Evolutionary conservation across 495 filamentous ascomycete genomes (phyloP), one percentile per base, ranked within the genome.

Genomic region (Talaromyces nanjingensis): DNA sequence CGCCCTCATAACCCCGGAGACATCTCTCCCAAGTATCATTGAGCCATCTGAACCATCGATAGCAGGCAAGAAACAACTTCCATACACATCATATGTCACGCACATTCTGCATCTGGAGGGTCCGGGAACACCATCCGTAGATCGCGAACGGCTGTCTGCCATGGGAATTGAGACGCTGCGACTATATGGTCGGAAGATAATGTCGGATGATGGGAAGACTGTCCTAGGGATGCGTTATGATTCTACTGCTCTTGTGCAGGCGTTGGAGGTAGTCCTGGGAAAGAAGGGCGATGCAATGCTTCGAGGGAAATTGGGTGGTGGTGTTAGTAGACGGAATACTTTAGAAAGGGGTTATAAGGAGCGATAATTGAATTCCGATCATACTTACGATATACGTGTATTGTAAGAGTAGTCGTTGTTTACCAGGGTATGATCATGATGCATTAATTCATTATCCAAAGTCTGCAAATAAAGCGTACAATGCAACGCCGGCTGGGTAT

Each of bases 81-180:
- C 76, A 1, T 78, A 76, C 64, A 73, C 70, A n/a, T 71, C 74
- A 0, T 96, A 94, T 70, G 86, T 98, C 3, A 96, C 88, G 16
- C 92, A 97, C 73, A 72, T 98, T 9, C 76, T 98, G 9, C 88
- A 96, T 67, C 73, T 97, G 7, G 89, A 92, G 16, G 90, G 89
- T 0, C 77, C 78, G 1, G 88, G 84, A 0, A 86, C 85, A 49
- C 94, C 94, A 0, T 70, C 64, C 11, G 89, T 96, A 3, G 86
- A 96, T 67, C 84, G 76, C 56, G 81, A 81, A 18, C 81, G 84
- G 61, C 77, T 97, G 56, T 72, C 74, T 5, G 71, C 73, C 37
- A 74, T 89, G 72, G 92, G 94, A 0, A 88, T 98, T 52, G 88
- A 90, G 66, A 86, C 85, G 24, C 82, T 96, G 25, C 82, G 83